Evolutionary conservation across 2,329 filamentous ascomycete genomes (phyloP).

Genomic region (Exophiala viscosa): DNA sequence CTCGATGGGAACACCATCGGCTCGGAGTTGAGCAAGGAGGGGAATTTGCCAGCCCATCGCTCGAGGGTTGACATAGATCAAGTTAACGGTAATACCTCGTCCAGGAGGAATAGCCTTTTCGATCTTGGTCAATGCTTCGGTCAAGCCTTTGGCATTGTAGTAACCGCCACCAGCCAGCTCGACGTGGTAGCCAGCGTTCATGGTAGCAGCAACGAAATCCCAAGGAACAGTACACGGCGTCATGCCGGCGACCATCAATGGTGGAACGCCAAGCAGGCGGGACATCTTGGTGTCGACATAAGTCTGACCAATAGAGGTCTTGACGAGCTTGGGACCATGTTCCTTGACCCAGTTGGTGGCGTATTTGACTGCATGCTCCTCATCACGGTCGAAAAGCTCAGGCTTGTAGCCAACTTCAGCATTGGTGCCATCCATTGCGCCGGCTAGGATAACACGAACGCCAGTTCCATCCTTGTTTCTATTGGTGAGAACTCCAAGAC

Average conservation of each 20-base stretch:
- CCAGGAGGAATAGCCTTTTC: constrained; percentile 79
- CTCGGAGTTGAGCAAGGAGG: constrained; percentile 71
- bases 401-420: constrained; percentile 95
- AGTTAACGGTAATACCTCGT: constrained; percentile 81
- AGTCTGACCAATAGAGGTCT: constrained; percentile 81
- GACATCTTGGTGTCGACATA: constrained; percentile 98
- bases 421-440: constrained; percentile 85
- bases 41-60: constrained; percentile 94
- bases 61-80: constrained; percentile 86
- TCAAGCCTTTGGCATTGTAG: constrained; percentile 79
- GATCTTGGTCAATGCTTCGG: constrained; percentile 76
- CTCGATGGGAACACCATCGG: constrained; percentile 85
- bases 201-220: constrained; percentile 88
- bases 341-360: constrained; percentile 98
- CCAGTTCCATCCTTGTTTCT: constrained; percentile 99
- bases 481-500: constrained; percentile 91
- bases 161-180: constrained; percentile 88
- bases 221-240: constrained; percentile 83
- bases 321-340: constrained; percentile 86
- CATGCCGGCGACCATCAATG: constrained; percentile 90
- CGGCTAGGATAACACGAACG: constrained; percentile 91
- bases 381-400: constrained; percentile 93
- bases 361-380: constrained; percentile 89
- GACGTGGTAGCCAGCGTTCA: constrained; percentile 93
- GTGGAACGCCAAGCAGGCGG: constrained; percentile 75